phyloP scores from a whole-genome alignment of 495 filamentous ascomycete genomes.

The Aspergillus indologenus region DNA sequence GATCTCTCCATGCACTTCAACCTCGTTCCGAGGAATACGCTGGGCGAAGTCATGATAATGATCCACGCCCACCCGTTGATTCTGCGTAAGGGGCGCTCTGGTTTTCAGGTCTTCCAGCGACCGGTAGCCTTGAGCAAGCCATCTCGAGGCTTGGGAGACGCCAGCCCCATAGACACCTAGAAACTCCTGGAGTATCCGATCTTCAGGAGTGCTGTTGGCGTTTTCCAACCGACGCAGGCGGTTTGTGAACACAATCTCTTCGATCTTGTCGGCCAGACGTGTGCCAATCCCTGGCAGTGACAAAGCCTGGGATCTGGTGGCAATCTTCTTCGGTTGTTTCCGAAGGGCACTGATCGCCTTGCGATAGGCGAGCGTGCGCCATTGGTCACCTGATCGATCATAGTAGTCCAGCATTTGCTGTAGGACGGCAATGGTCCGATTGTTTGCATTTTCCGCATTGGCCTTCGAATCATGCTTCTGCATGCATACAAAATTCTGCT shows the following conservation, averaged over 20 bases:
- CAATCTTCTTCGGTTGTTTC: slow-evolving; percentile 63
- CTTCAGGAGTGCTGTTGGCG: slow-evolving; percentile 60
- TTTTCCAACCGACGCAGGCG: slow-evolving; percentile 70
- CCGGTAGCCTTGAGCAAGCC: slow-evolving; percentile 73
- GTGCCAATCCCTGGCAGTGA: slow-evolving; percentile 68
- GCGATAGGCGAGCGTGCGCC: slow-evolving; percentile 76
- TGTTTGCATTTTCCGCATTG: slow-evolving; percentile 58
- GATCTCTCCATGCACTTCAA: slow-evolving; percentile 63
- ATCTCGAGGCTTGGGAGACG: slow-evolving; percentile 63
- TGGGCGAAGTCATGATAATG: slow-evolving; percentile 79
- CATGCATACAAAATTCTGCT: slow-evolving; percentile 67
- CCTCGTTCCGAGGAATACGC: slow-evolving; percentile 79
- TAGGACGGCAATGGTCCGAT: slow-evolving; percentile 70
- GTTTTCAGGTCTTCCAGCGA: slow-evolving; percentile 68
- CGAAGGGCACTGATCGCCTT: slow-evolving; percentile 72
- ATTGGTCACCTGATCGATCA: slow-evolving; percentile 68
- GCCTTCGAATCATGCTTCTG: slow-evolving; percentile 48
- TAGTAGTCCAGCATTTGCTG: slow-evolving; percentile 85
- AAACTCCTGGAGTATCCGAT: slow-evolving; percentile 64
- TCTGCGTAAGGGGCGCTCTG: slow-evolving; percentile 63
- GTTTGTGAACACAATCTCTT: slow-evolving; percentile 82
- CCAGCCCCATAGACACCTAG: slow-evolving; percentile 80
- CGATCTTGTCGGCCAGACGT: slow-evolving; percentile 81
- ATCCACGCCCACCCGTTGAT: slow-evolving; percentile 76
- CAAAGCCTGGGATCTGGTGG: slow-evolving; percentile 64